Conservation (phyloP, 345 rosid genomes). For the Turnera subulata region DNA sequence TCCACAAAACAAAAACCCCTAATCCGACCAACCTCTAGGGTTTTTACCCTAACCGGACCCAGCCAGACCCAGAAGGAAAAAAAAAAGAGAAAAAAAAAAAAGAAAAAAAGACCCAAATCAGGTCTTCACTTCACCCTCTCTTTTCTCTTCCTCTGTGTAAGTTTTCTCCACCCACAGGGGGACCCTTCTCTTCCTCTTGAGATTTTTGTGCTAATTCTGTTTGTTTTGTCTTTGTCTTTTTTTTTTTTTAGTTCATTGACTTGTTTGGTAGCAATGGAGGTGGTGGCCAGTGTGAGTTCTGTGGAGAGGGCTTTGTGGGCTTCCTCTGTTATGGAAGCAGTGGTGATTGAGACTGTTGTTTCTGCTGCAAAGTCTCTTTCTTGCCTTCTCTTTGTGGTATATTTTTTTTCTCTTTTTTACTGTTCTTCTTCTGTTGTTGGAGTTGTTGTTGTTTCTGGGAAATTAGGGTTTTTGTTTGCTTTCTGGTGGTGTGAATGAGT, state of each 20-base stretch:
- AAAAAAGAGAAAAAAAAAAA: too few relatives aligned
- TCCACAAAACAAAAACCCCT: conserved; percentile 26
- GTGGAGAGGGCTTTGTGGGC: conserved; percentile 29
- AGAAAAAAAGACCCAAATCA: conserved; percentile 23
- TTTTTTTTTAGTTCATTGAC: conserved; percentile 7
- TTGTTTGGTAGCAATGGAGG: conserved; percentile 38
- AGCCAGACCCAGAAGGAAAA: conserved; percentile 41
- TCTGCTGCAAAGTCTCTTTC: conserved; percentile 41
- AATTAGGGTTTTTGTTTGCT: conserved; percentile 7
- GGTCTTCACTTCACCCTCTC: conserved; percentile 19
- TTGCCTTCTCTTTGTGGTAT: conserved; percentile 44
- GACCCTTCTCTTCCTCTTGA: not conserved
- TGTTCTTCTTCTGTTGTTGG: not conserved
- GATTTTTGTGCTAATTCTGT: not conserved
- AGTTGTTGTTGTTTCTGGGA: not conserved
- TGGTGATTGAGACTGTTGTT: conserved; percentile 33
- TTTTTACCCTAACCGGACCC: conserved; percentile 42
- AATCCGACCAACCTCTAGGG: conserved; percentile 35
- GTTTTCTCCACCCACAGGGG: too few relatives aligned
- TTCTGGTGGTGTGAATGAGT: not conserved
- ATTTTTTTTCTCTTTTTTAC: not conserved
- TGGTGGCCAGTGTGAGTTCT: conserved; percentile 25
- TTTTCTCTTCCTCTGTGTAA: not conserved
- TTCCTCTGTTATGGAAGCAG: conserved; percentile 29
- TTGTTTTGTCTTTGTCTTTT: too few relatives aligned